These are phyloP conservation scores for Diddensiella caesifluorescens DNA, from an alignment of 805 yeast genomes.

Conservation along the genomic window DNA sequence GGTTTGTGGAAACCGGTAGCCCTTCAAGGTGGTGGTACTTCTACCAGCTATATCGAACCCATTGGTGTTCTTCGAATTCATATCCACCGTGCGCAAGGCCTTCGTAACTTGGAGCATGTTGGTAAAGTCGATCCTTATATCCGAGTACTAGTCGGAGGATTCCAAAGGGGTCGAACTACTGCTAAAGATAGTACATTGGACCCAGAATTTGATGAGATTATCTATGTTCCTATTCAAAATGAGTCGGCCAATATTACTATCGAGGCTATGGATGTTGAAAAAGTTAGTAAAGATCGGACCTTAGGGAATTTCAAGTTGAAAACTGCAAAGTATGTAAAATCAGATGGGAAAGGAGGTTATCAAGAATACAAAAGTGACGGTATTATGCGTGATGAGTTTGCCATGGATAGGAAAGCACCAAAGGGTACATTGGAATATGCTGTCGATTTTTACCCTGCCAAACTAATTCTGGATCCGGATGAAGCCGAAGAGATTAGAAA, in stretches of 20 bases:
- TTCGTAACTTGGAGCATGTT: conserved; percentile 78
- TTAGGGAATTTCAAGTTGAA: conserved; percentile 76
- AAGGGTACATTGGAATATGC: conserved; percentile 74
- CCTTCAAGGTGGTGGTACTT: conserved; percentile 58
- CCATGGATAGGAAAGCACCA: conserved; percentile 68
- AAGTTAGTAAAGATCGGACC: conserved; percentile 72
- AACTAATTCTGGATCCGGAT: conserved; percentile 72
- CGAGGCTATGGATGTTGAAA: conserved; percentile 91
- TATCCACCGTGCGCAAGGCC: conserved; percentile 62
- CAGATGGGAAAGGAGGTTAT: conserved; percentile 55
- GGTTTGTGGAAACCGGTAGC: conserved; percentile 86
- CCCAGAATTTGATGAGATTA: conserved; percentile 81
- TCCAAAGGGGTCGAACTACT: conserved; percentile 70
- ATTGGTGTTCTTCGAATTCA: conserved; percentile 80
- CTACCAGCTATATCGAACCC: conserved; percentile 87
- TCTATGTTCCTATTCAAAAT: conserved; percentile 77
- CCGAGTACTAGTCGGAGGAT: conserved; percentile 71
- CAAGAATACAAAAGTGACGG: conserved; percentile 20
- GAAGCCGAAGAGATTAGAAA: conserved; percentile 54
- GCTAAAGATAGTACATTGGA: conserved; percentile 58
- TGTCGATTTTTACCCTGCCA: conserved; percentile 75
- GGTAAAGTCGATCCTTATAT: conserved; percentile 93
- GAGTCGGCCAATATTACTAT: conserved; percentile 75
- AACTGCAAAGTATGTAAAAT: conserved; percentile 60
- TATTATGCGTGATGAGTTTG: conserved; percentile 55